A percentile compares a stretch with the other conserved stretches of the same genome.
Evolutionary conservation across 495 filamentous ascomycete species (phyloP).

Genomic region (Aspergillus olivimuriae): DNA sequence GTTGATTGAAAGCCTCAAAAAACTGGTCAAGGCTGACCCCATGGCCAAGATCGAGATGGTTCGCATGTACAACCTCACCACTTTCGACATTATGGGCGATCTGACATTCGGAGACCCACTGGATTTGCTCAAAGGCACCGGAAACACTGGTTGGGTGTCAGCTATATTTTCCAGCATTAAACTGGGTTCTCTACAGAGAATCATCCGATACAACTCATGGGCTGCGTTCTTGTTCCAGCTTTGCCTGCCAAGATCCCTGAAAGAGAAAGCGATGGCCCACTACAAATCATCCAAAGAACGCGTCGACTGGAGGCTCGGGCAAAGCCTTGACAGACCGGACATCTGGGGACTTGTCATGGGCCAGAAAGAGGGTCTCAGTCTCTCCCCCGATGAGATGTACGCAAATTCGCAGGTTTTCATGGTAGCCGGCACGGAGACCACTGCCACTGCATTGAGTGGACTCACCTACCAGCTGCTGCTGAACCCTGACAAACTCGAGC

Average conservation of each 20-base stretch:
- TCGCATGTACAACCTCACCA: constrained; percentile 44
- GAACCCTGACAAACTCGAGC: constrained; percentile 34
- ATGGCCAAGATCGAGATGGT: constrained; percentile 29
- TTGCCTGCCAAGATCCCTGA: background rate
- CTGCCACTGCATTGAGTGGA: constrained; percentile 46
- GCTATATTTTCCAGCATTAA: constrained; percentile 18
- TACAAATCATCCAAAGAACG: constrained; percentile 3
- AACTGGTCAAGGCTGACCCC: background rate
- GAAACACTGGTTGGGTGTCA: constrained; percentile 40
- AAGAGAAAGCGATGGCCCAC: constrained; percentile 2
- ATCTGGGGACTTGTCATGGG: constrained; percentile 8
- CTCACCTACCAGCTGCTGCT: constrained; percentile 42
- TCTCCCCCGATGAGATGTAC: constrained; percentile 12
- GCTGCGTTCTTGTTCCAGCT: background rate
- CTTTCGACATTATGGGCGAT: constrained; percentile 57
- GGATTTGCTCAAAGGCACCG: constrained; percentile 36
- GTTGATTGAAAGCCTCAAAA: constrained; percentile 6
- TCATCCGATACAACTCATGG: constrained; percentile 8
- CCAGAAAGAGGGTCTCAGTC: background rate
- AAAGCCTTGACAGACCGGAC: constrained; percentile 2
- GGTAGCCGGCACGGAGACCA: constrained; percentile 50
- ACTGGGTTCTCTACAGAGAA: constrained; percentile 1
- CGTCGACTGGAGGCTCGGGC: constrained; percentile 1
- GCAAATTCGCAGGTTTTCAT: constrained; percentile 28
- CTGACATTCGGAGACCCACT: constrained; percentile 49